Evolutionary conservation across 345 rosid genomes (phyloP), one percentile per base, ranked within the genome.

Genomic region (sweet orange (Citrus sinensis)): DNA sequence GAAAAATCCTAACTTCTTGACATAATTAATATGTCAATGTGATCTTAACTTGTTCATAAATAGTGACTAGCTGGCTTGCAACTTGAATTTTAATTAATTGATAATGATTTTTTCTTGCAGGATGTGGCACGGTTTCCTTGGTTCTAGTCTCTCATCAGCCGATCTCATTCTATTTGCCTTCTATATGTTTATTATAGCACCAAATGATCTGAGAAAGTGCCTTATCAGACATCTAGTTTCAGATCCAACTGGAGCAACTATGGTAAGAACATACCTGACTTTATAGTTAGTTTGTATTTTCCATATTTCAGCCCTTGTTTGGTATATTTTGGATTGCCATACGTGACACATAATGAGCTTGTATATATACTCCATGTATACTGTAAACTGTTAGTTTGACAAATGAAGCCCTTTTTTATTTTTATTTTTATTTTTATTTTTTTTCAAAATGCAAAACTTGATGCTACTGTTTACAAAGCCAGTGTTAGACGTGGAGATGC

Each of bases 61-160:
- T 82, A 54, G 37, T 70, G 40, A 56, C 32, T 63, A n/a, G 54
- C 30, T 24, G 72, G 70, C 42, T 68, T 65, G 58, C 64, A 58
- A 40, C 30, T 64, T 35, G 55, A 55, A 34, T 20, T 77, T 22
- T 7, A 34, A 61, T n/a, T 27, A 63, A 67, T 72, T 24, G 10
- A 74, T 13, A 58, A 30, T 56, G 14, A 20, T 77, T 24, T 54
- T 66, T 40, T 81, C 7, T 13, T 79, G 82, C 90, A 93, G 98
- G 97, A 93, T 95, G 99, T 91, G 96, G 96, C 87, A 82, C 79
- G 99, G 99, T 82, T 93, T 95, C 82, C 89, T 93, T 4, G 98
- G 99, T 51, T 95, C 98, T 32, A 89, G 84, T 77, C 93, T 95
- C 74, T 91, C 99, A 34, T 95, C 98, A 19, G 93, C 83, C n/a